Percentiles rank a stretch among this genome's conserved stretches.
phyloP scores from a whole-genome alignment of 139 green algal species.

The Tetradesmus lagerheimii region DNA sequence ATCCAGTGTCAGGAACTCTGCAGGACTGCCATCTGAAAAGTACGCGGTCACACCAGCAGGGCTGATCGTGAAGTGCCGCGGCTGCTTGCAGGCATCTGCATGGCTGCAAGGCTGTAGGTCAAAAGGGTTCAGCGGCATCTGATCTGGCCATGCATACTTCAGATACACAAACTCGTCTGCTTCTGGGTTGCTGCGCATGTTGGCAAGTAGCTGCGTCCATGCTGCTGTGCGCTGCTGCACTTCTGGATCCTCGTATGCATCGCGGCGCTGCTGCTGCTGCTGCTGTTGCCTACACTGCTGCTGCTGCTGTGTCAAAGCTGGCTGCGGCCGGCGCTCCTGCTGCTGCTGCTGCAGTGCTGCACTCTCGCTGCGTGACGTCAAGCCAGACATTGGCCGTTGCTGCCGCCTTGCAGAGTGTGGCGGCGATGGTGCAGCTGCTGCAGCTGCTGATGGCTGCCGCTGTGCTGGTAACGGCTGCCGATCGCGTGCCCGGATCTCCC shows the following conservation, averaged over 20 bases:
- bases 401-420: background rate
- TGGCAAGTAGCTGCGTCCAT: slow-evolving; percentile 26
- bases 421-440: background rate
- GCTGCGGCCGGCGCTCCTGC: background rate
- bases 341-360: background rate
- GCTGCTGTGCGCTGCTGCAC: slow-evolving; percentile 22
- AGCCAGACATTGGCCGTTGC: background rate
- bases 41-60: slow-evolving; percentile 71
- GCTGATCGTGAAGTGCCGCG: slow-evolving; percentile 71
- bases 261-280: slow-evolving; percentile 1
- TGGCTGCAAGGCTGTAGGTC: slow-evolving; percentile 52
- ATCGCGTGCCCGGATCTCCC: background rate
- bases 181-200: slow-evolving; percentile 46
- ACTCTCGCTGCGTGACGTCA: background rate
- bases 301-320: slow-evolving; percentile 8
- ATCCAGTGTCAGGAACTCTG: slow-evolving; percentile 71
- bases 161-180: slow-evolving; percentile 69
- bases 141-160: slow-evolving; percentile 41
- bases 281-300: slow-evolving; percentile 25
- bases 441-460: slow-evolving; percentile 11
- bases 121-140: slow-evolving; percentile 60
- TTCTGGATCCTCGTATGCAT: background rate
- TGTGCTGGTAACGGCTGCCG: background rate
- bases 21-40: slow-evolving; percentile 14
- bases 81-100: background rate